Conservation (phyloP, 1,284 basidiomycete genomes). For the Hymenochaete sp. region DNA sequence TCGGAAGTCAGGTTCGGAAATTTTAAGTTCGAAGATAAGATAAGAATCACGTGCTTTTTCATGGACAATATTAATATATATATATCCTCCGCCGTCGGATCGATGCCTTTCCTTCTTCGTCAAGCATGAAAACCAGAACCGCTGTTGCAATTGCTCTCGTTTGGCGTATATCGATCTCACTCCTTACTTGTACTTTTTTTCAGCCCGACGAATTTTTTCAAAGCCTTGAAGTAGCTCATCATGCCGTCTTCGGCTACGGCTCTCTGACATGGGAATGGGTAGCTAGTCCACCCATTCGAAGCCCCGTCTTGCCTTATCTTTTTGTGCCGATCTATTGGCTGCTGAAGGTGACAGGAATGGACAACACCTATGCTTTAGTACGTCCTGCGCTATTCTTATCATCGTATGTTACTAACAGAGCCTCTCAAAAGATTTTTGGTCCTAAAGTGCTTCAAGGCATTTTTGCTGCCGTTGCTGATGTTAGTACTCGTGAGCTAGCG, state of each 20-base stretch:
- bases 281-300: slow-evolving; percentile 55
- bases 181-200: slow-evolving; percentile 81
- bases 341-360: slow-evolving; percentile 48
- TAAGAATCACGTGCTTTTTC: not conserved
- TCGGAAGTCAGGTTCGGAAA: too few relatives aligned
- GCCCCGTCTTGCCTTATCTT: slow-evolving; percentile 64
- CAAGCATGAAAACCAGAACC: slow-evolving; percentile 7
- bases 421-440: slow-evolving; percentile 41
- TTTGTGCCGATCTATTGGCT: slow-evolving; percentile 76
- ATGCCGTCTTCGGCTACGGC: slow-evolving; percentile 85
- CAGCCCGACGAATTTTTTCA: slow-evolving; percentile 99
- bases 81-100: not conserved
- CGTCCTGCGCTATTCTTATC: slow-evolving; percentile 22
- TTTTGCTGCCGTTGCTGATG: slow-evolving; percentile 78
- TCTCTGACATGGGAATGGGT: slow-evolving; percentile 97
- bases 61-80: not conserved
- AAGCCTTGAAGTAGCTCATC: slow-evolving; percentile 87
- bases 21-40: slow-evolving; percentile 8
- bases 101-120: not conserved
- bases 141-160: slow-evolving; percentile 29
- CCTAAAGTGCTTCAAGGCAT: slow-evolving; percentile 78
- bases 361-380: slow-evolving; percentile 48
- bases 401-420: not conserved
- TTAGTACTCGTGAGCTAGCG: slow-evolving; percentile 61
- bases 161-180: slow-evolving; percentile 51